These are phyloP conservation scores for Solanum virginianum DNA, from an alignment of 257 asterid species.

Conservation along the genomic window DNA sequence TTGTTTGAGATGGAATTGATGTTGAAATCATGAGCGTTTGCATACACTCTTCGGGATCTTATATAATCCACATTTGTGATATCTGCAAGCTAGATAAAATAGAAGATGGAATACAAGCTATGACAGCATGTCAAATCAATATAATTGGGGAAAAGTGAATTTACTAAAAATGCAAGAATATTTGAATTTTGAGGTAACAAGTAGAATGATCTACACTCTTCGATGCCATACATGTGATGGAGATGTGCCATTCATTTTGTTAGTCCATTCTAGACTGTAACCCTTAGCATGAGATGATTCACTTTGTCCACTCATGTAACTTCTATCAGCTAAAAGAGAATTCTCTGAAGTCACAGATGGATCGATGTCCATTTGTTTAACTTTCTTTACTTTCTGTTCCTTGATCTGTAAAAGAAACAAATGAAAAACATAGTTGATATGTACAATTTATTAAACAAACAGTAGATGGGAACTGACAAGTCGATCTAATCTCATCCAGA, in stretches of 20 bases:
- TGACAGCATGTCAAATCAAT: not conserved
- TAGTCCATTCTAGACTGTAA: constrained; percentile 38
- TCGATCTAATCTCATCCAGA: not conserved
- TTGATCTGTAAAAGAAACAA: constrained; percentile 44
- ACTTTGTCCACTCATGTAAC: constrained; percentile 33
- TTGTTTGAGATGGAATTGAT: constrained; percentile 81
- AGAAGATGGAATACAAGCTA: not conserved
- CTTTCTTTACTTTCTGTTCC: constrained; percentile 48
- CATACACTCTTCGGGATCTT: constrained; percentile 74
- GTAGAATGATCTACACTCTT: constrained; percentile 26
- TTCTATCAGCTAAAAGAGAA: constrained; percentile 56
- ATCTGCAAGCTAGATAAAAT: not conserved
- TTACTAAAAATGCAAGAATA: not conserved
- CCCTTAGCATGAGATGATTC: constrained; percentile 23
- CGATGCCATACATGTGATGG: constrained; percentile 18
- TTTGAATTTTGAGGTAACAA: not conserved
- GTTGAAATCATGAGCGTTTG: constrained; percentile 86
- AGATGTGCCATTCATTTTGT: constrained; percentile 11
- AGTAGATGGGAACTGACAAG: not conserved
- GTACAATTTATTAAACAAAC: not conserved
- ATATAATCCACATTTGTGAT: constrained; percentile 12
- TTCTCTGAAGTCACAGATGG: constrained; percentile 51
- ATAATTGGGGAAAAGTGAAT: not conserved
- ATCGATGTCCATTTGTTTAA: constrained; percentile 33
- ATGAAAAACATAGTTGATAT: constrained; percentile 13